phyloP scores from a whole-genome alignment of 495 filamentous ascomycete species.

The Margaritispora aquatica region DNA sequence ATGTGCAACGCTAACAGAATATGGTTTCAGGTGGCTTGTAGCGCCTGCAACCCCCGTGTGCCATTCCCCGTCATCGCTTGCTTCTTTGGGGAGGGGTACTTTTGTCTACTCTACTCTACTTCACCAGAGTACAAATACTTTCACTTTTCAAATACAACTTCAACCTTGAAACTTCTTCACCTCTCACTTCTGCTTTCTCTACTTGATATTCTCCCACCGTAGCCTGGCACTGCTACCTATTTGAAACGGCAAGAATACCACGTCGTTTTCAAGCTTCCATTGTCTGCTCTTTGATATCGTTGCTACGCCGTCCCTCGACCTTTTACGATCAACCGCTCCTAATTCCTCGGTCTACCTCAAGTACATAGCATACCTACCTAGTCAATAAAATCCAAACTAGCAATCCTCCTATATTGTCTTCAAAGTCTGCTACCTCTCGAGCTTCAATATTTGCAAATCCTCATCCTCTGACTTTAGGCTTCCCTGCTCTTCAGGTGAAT shows the following conservation, averaged over 20 bases:
- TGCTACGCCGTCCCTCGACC: conserved; percentile 6
- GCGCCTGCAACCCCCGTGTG: neutral
- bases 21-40: conserved; percentile 5
- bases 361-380: conserved; percentile 51
- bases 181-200: neutral
- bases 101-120: too few relatives aligned
- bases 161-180: too few relatives aligned
- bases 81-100: conserved; percentile 5
- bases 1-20: conserved; percentile 16
- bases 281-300: conserved; percentile 8
- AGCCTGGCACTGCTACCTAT: too few relatives aligned
- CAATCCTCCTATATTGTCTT: conserved; percentile 32
- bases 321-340: conserved; percentile 6
- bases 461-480: conserved; percentile 20
- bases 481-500: conserved; percentile 24
- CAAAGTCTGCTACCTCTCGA: conserved; percentile 27
- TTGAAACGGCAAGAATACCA: too few relatives aligned
- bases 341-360: conserved; percentile 26
- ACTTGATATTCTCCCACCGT: too few relatives aligned
- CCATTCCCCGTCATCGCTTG: conserved; percentile 14
- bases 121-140: too few relatives aligned
- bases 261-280: neutral
- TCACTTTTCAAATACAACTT: too few relatives aligned
- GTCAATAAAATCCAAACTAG: conserved; percentile 41
- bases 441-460: conserved; percentile 20